These are phyloP conservation scores for Sarocladium kiliense DNA, from an alignment of 2,329 filamentous ascomycete species.

Conservation along the genomic window DNA sequence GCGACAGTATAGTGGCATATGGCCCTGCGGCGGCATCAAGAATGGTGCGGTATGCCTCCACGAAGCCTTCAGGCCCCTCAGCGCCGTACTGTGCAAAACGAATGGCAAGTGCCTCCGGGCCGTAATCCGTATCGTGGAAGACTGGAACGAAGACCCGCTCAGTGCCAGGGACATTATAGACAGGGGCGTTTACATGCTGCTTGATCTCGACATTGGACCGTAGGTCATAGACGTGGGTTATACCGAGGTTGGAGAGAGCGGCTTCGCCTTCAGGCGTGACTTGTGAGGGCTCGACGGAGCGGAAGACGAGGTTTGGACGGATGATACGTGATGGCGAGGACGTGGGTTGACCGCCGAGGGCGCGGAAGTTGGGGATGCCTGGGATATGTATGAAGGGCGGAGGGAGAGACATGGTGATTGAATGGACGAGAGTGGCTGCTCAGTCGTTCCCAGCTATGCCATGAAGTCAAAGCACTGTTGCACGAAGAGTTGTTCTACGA, in stretches of 20 bases:
- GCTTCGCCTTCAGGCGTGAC: constrained; percentile 48
- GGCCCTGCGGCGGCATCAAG: constrained; percentile 43
- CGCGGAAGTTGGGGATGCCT: constrained; percentile 64
- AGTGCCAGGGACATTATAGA: constrained; percentile 28
- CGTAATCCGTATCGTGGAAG: constrained; percentile 56
- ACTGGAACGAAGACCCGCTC: constrained; percentile 58
- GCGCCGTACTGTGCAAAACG: constrained; percentile 56
- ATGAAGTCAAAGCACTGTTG: background rate
- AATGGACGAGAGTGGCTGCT: background rate
- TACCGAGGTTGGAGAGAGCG: constrained; percentile 49
- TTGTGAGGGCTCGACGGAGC: constrained; percentile 61
- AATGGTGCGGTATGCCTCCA: constrained; percentile 59
- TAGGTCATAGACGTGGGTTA: constrained; percentile 64
- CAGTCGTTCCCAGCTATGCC: background rate
- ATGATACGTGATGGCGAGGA: constrained; percentile 36
- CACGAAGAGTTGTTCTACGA: background rate
- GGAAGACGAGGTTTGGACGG: constrained; percentile 55
- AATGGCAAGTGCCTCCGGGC: constrained; percentile 45
- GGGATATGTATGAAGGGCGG: constrained; percentile 47
- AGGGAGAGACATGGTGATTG: constrained; percentile 11
- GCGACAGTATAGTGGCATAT: constrained; percentile 49
- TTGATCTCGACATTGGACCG: constrained; percentile 57
- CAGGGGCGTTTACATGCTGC: constrained; percentile 21
- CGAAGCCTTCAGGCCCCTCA: constrained; percentile 49
- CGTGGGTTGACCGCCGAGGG: constrained; percentile 56